phyloP scores from a whole-genome alignment of 202 grass and related monocot genomes.

The Elaeis oleifera region DNA sequence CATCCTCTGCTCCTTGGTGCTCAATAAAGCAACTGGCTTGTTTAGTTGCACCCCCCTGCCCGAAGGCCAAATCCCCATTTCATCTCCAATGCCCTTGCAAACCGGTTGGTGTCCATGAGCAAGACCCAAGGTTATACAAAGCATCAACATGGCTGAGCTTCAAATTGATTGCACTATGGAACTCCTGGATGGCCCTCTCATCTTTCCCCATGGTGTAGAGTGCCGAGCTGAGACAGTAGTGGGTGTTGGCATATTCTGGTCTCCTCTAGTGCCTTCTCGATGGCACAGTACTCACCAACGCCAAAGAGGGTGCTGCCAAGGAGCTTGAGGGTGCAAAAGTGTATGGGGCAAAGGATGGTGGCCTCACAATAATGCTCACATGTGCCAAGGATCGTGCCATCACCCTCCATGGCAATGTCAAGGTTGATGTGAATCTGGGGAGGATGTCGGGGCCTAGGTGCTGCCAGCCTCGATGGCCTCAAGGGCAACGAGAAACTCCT shows the following conservation, averaged over 20 bases:
- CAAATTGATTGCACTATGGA: constrained; percentile 92
- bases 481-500: constrained; percentile 81
- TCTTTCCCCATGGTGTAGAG: constrained; percentile 77
- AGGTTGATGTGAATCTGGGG: constrained; percentile 95
- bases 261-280: constrained; percentile 80
- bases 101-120: constrained; percentile 73
- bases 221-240: constrained; percentile 77
- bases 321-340: constrained; percentile 82
- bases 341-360: constrained; percentile 70
- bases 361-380: constrained; percentile 95
- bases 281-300: constrained; percentile 59
- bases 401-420: constrained; percentile 82
- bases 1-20: constrained; percentile 80
- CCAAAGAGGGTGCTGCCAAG: constrained; percentile 69
- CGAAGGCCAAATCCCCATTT: constrained; percentile 66
- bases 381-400: constrained; percentile 83
- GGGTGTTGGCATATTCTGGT: constrained; percentile 88
- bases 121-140: constrained; percentile 88
- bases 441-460: constrained; percentile 67
- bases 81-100: constrained; percentile 71
- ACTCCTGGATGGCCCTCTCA: constrained; percentile 80
- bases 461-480: constrained; percentile 74
- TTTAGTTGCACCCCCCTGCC: constrained; percentile 87
- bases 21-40: constrained; percentile 73
- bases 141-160: constrained; percentile 90